Evolutionary conservation across 345 rosid genomes (phyloP), one percentile per base, ranked within the genome.

Genomic region (Salix udensis): DNA sequence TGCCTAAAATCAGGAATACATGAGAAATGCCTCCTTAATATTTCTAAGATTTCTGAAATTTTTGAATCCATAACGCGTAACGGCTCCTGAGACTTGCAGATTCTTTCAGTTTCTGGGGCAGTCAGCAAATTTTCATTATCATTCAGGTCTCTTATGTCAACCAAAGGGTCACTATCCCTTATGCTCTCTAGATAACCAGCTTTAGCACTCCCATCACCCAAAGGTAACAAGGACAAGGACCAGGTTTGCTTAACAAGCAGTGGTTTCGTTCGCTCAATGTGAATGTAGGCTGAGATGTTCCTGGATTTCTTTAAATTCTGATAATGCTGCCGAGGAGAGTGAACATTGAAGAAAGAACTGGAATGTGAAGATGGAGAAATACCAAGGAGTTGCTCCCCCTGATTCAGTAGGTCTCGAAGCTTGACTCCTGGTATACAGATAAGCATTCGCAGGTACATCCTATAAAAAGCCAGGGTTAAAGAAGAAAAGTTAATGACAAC

Each of bases 381-480:
- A 55, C 89, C 82, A 75, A 79, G 87, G 30, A 84, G 83, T 80
- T 86, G 85, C 76, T 93, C 96, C 74, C 92, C 94, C 6, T 88
- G 89, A 73, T 87, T 89, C 77, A 96, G 85, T 67, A 89, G 83
- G 86, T 82, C 85, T 83, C 87, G 89, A 7, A 96, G 82, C 88
- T 84, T 96, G 81, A 67, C 69, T 76, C 99, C 99, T 7, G 99
- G 99, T 67, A 93, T 78, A 70, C 94, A 93, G 30, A 89, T 88
- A 81, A 96, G 86, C 90, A 96, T 89, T 84, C 98, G 88, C 86
- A 96, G 73, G 87, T 93, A 93, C 80, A 91, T 91, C 91, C 98
- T 96, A 87, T 52, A 86, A 72, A 78, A 68, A 48, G 67, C 65
- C 79, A 82, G 30, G 21, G 42, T 73, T 65, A 50, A 60, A 73